Evolutionary conservation across 257 asterid genomes (phyloP).

Genomic region (Solanum pinnatisectum): DNA sequence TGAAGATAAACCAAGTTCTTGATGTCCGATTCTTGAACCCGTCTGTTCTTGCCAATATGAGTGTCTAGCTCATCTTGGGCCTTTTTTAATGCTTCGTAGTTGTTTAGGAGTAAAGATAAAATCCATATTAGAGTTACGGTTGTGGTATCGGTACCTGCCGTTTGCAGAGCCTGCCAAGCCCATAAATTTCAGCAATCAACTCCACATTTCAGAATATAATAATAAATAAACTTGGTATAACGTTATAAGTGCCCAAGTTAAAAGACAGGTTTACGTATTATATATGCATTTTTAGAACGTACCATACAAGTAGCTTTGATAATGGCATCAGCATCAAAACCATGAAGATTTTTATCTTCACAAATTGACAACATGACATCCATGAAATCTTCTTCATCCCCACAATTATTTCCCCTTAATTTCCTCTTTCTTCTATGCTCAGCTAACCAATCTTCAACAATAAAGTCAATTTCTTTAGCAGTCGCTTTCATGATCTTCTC

Average conservation of each 20-base stretch:
- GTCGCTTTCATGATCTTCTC: conserved; percentile 15
- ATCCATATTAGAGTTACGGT: neutral
- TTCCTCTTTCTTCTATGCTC: conserved; percentile 5
- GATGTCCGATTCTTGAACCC: conserved; percentile 25
- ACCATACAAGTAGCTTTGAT: conserved; percentile 29
- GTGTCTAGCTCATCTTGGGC: conserved; percentile 33
- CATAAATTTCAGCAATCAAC: neutral
- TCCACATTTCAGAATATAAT: no score
- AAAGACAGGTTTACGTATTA: no score
- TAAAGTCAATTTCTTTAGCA: conserved; percentile 8
- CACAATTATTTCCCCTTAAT: neutral
- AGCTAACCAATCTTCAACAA: conserved; percentile 20
- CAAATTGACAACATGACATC: conserved; percentile 10
- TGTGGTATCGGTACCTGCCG: neutral
- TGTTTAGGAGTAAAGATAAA: conserved; percentile 3
- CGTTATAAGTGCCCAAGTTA: no score
- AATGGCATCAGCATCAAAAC: conserved; percentile 13
- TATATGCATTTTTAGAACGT: neutral
- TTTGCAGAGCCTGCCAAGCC: neutral
- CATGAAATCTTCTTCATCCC: conserved; percentile 11
- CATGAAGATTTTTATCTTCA: neutral
- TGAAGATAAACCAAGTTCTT: conserved; percentile 30
- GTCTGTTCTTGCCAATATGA: conserved; percentile 26
- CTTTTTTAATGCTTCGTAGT: conserved; percentile 12
- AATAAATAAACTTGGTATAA: no score